These are phyloP conservation scores for Salix udensis DNA, from an alignment of 345 rosid species.

Conservation along the genomic window DNA sequence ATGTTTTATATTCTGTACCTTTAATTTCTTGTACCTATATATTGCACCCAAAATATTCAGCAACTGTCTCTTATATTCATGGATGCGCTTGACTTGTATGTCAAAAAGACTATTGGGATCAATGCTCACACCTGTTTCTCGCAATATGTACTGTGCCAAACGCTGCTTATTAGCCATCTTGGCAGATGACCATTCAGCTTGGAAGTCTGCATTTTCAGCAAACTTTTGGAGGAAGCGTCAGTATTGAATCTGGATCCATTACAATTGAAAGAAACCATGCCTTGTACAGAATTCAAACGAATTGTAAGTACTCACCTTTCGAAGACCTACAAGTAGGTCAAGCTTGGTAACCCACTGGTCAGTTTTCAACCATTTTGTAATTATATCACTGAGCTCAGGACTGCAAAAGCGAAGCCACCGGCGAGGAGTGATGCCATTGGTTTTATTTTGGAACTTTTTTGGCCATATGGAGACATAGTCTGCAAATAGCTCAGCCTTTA, in stretches of 20 bases:
- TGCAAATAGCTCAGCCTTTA: slow-evolving; percentile 78
- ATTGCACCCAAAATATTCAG: slow-evolving; percentile 85
- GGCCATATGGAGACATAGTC: slow-evolving; percentile 97
- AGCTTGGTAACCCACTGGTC: slow-evolving; percentile 87
- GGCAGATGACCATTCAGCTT: slow-evolving; percentile 88
- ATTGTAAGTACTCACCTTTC: slow-evolving; percentile 43
- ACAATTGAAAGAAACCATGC: slow-evolving; percentile 7
- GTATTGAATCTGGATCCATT: slow-evolving; percentile 7
- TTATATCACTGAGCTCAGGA: slow-evolving; percentile 90
- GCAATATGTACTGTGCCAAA: slow-evolving; percentile 63
- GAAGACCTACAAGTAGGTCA: slow-evolving; percentile 81
- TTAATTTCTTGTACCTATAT: slow-evolving; percentile 81
- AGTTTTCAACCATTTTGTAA: slow-evolving; percentile 86
- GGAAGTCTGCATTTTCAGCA: slow-evolving; percentile 68
- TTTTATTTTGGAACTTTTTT: slow-evolving; percentile 87
- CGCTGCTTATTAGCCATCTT: slow-evolving; percentile 86
- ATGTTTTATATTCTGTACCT: slow-evolving; percentile 46
- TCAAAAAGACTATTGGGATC: slow-evolving; percentile 84
- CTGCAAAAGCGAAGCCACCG: slow-evolving; percentile 96
- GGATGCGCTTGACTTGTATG: slow-evolving; percentile 97
- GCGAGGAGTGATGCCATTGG: slow-evolving; percentile 95
- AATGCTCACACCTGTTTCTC: slow-evolving; percentile 71
- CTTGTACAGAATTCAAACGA: background rate
- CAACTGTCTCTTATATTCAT: slow-evolving; percentile 94
- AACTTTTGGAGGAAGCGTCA: slow-evolving; percentile 50